Evolutionary conservation across 306 rosid genomes (phyloP), one percentile per base, ranked within the genome.

Genomic region (Heteromeles arbutifolia): DNA sequence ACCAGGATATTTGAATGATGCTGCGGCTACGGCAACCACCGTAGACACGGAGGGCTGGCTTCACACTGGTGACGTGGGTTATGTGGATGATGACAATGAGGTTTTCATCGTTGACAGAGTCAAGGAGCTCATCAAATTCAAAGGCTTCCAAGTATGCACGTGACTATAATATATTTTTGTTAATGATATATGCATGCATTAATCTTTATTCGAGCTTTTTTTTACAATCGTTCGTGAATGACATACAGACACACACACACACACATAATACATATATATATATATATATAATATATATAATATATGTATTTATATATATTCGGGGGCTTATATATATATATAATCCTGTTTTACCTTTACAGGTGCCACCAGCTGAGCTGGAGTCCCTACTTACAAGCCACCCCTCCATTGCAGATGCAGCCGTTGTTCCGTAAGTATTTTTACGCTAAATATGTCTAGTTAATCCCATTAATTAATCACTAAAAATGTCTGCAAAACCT

Each of bases 291-390:
- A n/a, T n/a, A n/a, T n/a, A n/a, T n/a, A n/a, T n/a, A n/a, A n/a
- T n/a, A n/a, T n/a, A n/a, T n/a, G n/a, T n/a, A n/a, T n/a, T n/a
- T n/a, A n/a, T 14, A 4, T 44, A 43, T 43, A 3, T 44, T 14
- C 15, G 14, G 17, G 50, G 50, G 50, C 50, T 44, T n/a, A n/a
- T 1, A 44, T 45, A 14, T 48, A 48, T 48, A 6, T 8, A 48
- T 15, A 15, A 48, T 15, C 21, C 8, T 48, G 54, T 48, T 15
- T 56, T 11, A 5, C 21, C 13, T 15, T n/a, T 56, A 5, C 34
- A 93, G 98, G 98, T 95, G 48, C 90, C 98, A 1, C 98, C 98
- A 0, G 98, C 97, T 3, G 98, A 95, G 86, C 89, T 95, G 4
- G 98, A 95, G 84, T 85, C 88, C 1, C 90, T 92, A 57, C 97